Base-by-base conservation (phyloP, 192 early-diverging fungal species). In the Oehlia diaphana region DNA sequence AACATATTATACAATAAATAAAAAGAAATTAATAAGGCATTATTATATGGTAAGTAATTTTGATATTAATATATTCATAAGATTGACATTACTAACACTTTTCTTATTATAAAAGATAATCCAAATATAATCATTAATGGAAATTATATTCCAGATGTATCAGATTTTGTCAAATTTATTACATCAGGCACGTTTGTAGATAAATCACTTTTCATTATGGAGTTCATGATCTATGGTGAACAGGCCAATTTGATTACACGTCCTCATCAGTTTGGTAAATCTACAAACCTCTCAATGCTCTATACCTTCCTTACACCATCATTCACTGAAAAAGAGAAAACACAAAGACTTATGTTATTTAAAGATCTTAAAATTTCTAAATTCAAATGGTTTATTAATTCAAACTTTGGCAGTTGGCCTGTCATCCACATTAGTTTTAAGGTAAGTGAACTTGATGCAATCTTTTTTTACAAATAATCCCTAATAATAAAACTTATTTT, bases 261-360 rank as follows among this genome's bases (percentile, higher is more conserved):
- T 28, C 77, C 77, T 47, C 77, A 23, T 44, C 5, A n/a, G 3
- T 72, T 72, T 72, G 77, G 77, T 0, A 78, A 78, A 66, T 47
- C 77, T 9, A 66, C 77, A 50, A 78, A 78, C 66, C 39, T 78
- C 0, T 78, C 77, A 9, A 78, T 78, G 66, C 66, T 78, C 16
- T 9, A 37, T 69, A 26, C 5, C 28, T 78, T 78, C 8, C 65
- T 78, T 37, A 5, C 23, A 65, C 62, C 35, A 28, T 5, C 10
- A n/a, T 47, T 3, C 0, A 47, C 66, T 47, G 64, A 65, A 44
- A 3, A 71, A 50, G 77, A 65, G 3, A 58, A 10, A 68, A 39
- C 2, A 66, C 0, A 73, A 31, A 63, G n/a, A 49, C 33, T 63
- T 53, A 28, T 7, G 3, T 66, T 47, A 26, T 78, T 71, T 69